phyloP scores from a whole-genome alignment of 1,284 basidiomycete species.

The Baeospora myosura region DNA sequence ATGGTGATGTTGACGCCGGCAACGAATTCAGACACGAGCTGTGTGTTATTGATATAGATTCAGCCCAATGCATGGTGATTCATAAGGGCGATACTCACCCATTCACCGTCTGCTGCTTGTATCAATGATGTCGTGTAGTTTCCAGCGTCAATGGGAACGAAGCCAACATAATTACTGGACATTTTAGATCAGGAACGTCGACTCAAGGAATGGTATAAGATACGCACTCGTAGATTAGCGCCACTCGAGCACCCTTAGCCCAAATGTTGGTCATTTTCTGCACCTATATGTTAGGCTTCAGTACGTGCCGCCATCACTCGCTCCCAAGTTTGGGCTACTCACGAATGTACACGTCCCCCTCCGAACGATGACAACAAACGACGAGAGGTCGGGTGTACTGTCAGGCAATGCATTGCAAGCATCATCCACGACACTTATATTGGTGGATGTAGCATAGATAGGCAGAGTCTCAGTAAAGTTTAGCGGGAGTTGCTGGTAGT shows the following conservation, averaged over 20 bases:
- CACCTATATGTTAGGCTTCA: slow-evolving; percentile 14
- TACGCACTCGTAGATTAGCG: slow-evolving; percentile 32
- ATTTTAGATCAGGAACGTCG: background rate
- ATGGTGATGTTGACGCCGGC: slow-evolving; percentile 32
- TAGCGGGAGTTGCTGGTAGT: slow-evolving; percentile 32
- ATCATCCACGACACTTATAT: slow-evolving; percentile 35
- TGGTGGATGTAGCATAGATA: slow-evolving; percentile 36
- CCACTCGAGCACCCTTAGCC: slow-evolving; percentile 27
- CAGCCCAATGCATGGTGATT: background rate
- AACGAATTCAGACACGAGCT: slow-evolving; percentile 33
- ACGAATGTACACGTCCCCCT: slow-evolving; percentile 40
- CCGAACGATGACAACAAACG: slow-evolving; percentile 35
- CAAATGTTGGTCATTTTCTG: slow-evolving; percentile 31
- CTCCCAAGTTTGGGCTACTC: slow-evolving; percentile 10
- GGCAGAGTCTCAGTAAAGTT: slow-evolving; percentile 27
- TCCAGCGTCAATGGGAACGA: slow-evolving; percentile 20
- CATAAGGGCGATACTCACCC: slow-evolving; percentile 2
- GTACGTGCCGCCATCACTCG: background rate
- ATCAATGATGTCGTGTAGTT: slow-evolving; percentile 19
- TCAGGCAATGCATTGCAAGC: slow-evolving; percentile 42
- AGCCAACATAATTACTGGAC: slow-evolving; percentile 25
- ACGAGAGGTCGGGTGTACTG: slow-evolving; percentile 37
- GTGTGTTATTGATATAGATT: background rate
- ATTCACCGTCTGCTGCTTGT: slow-evolving; percentile 10
- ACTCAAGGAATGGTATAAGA: background rate